Percentiles rank a stretch among this genome's conserved stretches.
These are phyloP conservation scores for Endotrypanum monterogeii DNA, from an alignment of 208 protist species.

Conservation along the genomic window DNA sequence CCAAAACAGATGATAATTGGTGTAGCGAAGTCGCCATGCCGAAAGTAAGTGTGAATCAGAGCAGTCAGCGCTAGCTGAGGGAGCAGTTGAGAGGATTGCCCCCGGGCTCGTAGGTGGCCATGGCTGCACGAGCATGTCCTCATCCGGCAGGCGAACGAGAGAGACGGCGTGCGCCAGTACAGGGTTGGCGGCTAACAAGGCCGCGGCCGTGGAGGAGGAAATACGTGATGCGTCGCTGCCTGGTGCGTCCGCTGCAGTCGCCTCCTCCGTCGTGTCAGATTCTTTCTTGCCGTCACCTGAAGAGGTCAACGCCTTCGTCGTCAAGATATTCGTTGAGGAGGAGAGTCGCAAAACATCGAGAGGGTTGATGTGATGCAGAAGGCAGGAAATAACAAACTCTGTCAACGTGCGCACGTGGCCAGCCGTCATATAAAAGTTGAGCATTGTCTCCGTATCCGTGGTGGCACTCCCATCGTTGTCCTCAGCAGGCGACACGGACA, in stretches of 20 bases:
- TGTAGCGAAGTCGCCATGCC: conserved; percentile 9
- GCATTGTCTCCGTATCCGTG: conserved; percentile 23
- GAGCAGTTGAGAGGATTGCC: neutral
- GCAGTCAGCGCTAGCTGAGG: neutral
- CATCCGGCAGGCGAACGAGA: conserved; percentile 38
- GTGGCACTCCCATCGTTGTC: neutral
- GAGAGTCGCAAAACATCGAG: conserved; percentile 36
- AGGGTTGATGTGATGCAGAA: conserved; percentile 41
- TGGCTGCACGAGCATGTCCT: conserved; percentile 44
- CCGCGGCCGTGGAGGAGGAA: neutral
- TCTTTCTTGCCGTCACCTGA: neutral
- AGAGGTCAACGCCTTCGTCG: neutral
- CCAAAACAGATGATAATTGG: conserved; percentile 36
- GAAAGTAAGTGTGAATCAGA: conserved; percentile 4
- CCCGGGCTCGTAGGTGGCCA: conserved; percentile 29
- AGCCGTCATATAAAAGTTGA: conserved; percentile 22
- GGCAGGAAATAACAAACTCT: conserved; percentile 40
- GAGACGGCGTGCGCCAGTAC: conserved; percentile 4
- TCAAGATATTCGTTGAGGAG: neutral
- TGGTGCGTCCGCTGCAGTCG: neutral
- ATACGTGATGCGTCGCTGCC: neutral
- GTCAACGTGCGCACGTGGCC: conserved; percentile 27
- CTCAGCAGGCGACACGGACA: neutral
- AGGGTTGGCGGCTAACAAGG: neutral
- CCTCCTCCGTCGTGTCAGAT: neutral